phyloP scores from a whole-genome alignment of 164 flowering plant genomes.

The Magnolia kwangsiensis region DNA sequence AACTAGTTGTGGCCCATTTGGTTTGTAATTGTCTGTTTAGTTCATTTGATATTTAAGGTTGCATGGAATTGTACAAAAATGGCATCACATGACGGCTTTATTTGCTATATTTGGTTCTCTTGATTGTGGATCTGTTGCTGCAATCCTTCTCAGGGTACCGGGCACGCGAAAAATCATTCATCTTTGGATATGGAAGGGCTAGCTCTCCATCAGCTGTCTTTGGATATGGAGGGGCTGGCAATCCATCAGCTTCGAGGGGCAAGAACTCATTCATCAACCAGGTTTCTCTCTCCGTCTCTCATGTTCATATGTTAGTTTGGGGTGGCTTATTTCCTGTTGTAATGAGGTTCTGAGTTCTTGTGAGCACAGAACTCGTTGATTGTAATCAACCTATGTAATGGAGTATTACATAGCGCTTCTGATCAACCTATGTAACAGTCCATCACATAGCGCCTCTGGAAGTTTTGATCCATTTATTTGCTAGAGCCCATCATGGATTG shows the following conservation, averaged over 20 bases:
- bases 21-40: not conserved
- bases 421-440: no score
- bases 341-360: no score
- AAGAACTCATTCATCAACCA: slow-evolving; percentile 32
- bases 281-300: slow-evolving; percentile 25
- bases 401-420: no score
- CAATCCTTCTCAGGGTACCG: slow-evolving; percentile 32
- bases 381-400: no score
- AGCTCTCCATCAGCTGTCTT: slow-evolving; percentile 23
- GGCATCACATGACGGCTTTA: not conserved
- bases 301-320: no score
- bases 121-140: not conserved
- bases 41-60: not conserved
- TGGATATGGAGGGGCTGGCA: slow-evolving; percentile 40
- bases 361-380: no score
- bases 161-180: slow-evolving; percentile 31
- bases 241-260: slow-evolving; percentile 36
- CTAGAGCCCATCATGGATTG: no score
- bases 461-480: no score
- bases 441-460: no score
- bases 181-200: slow-evolving; percentile 42
- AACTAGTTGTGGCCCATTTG: not conserved
- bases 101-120: not conserved
- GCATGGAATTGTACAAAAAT: not conserved
- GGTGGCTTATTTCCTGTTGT: no score